Base-by-base conservation (phyloP, 2,329 filamentous ascomycete genomes). In the Talaromyces sp. region DNA sequence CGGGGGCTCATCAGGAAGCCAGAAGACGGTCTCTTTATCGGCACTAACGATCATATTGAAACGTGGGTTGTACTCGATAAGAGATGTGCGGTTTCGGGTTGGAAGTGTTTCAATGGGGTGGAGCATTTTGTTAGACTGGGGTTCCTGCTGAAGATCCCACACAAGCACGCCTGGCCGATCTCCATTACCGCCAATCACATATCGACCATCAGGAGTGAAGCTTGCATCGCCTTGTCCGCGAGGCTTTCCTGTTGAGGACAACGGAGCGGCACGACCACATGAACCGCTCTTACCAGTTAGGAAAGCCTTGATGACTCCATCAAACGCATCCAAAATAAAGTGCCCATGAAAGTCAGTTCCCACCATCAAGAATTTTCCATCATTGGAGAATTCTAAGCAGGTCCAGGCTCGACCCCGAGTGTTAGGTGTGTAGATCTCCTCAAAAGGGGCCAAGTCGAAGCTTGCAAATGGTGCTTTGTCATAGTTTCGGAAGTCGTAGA, bases 401-500 rank as follows among this genome's bases (percentile, higher is more conserved):
- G 90, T 94, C 94, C 94, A 99, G 61, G 70, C 73, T 40, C 75
- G 67, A 32, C 75, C 75, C 24, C 75, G 78, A 44, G 75, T 80
- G 40, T 75, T 79, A 43, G 72, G 76, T 35, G 72, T 82, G 56
- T 71, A 80, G 64, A 73, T 69, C 61, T 88, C 85, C 43, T 86
- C 82, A 5, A 79, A 72, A 65, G 66, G 75, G 54, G 66, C 76
- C 68, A 97, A 78, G 66, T 97, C 93, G 65, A 97, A 94, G 8
- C 84, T 89, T 10, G 87, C 83, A 66, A 99, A 95, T 0, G 94
- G 94, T 4, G 88, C 85, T 72, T 94, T 96, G 72, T 96, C 90
- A 74, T 90, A 97, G 71, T 96, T 95, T 61, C 92, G 88, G 61
- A 91, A 84, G 71, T 99, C 94, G 76, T 97, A 99, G 43, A 99